Conservation (phyloP, 202 grass and related monocot species). For the Digitaria exilis region DNA sequence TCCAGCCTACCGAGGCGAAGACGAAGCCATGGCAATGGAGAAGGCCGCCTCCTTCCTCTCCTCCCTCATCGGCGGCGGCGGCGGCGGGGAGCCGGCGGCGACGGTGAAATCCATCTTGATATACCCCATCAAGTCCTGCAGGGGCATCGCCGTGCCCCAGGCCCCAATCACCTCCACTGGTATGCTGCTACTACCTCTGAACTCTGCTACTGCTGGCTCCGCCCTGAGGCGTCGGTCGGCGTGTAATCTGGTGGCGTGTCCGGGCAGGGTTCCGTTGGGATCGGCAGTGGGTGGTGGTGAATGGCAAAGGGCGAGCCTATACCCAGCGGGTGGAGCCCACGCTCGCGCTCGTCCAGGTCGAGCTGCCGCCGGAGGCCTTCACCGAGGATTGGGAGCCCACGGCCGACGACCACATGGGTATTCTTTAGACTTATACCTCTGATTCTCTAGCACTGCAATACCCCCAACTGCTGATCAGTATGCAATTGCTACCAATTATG, state of each 20-base stretch:
- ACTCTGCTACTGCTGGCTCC: neutral
- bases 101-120: slow-evolving; percentile 63
- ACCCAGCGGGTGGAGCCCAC: slow-evolving; percentile 89
- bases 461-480: no score
- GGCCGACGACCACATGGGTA: slow-evolving; percentile 70
- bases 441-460: no score
- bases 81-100: slow-evolving; percentile 29
- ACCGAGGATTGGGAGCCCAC: slow-evolving; percentile 62
- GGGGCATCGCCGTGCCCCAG: slow-evolving; percentile 67
- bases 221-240: neutral
- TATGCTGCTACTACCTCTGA: neutral
- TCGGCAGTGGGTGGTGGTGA: slow-evolving; percentile 87
- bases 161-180: slow-evolving; percentile 78
- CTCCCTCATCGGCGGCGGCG: slow-evolving; percentile 51
- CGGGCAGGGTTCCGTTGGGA: slow-evolving; percentile 86
- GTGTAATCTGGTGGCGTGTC: neutral
- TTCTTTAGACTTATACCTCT: neutral
- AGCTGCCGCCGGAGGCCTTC: slow-evolving; percentile 74
- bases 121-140: slow-evolving; percentile 94
- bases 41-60: slow-evolving; percentile 56
- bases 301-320: slow-evolving; percentile 63
- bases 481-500: no score
- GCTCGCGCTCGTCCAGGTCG: slow-evolving; percentile 72
- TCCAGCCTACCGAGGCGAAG: no score
- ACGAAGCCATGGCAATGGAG: no score